Conservation (phyloP, 352 stramenopile genomes). For the Pythium coloratum region DNA sequence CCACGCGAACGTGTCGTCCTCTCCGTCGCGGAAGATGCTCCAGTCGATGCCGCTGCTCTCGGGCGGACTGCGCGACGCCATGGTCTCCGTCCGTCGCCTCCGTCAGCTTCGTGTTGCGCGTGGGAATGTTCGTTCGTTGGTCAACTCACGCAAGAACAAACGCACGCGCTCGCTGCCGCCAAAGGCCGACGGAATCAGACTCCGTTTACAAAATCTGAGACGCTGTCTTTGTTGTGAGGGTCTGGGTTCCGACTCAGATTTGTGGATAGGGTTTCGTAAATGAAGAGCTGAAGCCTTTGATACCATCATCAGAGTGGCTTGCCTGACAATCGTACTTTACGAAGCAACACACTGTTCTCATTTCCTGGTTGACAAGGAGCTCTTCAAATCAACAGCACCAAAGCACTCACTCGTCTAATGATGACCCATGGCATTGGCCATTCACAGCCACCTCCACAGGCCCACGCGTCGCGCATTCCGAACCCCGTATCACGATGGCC, state of each 20-base stretch:
- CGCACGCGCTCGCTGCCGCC: slow-evolving; percentile 3
- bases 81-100: background rate
- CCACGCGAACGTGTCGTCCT: slow-evolving; percentile 62
- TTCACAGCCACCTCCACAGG: background rate
- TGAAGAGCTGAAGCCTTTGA: slow-evolving; percentile 4
- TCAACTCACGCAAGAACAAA: background rate
- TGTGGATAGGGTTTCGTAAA: background rate
- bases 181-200: slow-evolving; percentile 1
- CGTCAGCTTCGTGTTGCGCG: background rate
- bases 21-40: slow-evolving; percentile 67
- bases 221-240: background rate
- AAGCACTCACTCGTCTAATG: background rate
- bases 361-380: background rate
- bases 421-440: background rate
- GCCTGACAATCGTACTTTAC: slow-evolving; percentile 6
- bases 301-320: slow-evolving; percentile 11
- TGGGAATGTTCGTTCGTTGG: background rate
- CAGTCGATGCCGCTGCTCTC: slow-evolving; percentile 57
- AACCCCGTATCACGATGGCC: background rate
- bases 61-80: slow-evolving; percentile 15
- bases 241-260: background rate
- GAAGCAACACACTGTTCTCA: background rate
- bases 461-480: background rate
- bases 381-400: background rate
- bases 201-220: background rate